Evolutionary conservation across 2,329 filamentous ascomycete genomes (phyloP), one percentile per base, ranked within the genome.

Genomic region (Talaromyces sp.): DNA sequence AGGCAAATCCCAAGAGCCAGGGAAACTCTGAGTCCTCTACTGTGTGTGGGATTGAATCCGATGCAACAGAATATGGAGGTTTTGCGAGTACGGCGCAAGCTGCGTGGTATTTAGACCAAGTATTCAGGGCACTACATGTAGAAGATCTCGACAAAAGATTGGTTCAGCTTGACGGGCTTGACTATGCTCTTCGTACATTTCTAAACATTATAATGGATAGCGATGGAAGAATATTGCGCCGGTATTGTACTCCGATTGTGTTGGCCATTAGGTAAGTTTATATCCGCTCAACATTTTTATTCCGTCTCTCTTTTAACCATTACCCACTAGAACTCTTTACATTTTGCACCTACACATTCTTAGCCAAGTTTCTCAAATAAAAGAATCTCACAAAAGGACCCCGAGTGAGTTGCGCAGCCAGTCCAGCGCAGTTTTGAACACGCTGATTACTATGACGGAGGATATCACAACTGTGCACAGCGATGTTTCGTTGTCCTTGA

Each of bases 41-140:
- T 18, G 8, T 5, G 7, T 9, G 28, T 34, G 51, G 7, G 10
- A 8, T 47, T 1, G 28, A 27, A 28, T 18, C 36, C 31, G 34
- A 16, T 27, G 56, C 56, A 4, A 57, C 56, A 1, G 60, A 63
- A 18, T 58, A 64, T 8, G 64, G 64, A 1, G 63, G 63, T 5
- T 71, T 70, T 47, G 63, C 64, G 12, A 65, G 67, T 10, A 34
- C 64, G 5, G 66, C 65, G 2, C 68, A 69, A 57, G 70, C 68
- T 8, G 63, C 66, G 16, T 68, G 65, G 60, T 66, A 71, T 16
- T 33, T 69, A 6, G 69, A 69, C 55, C 63, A 66, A 42, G 63
- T 69, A 6, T 53, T 72, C 10, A 56, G 64, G 54, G 28, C 56
- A 8, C 28, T 65, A 16, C 23, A 63, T 30, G 59, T 63, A 4